Conservation (phyloP, 768 basidiomycete species). For the Calocybe cyanea region DNA sequence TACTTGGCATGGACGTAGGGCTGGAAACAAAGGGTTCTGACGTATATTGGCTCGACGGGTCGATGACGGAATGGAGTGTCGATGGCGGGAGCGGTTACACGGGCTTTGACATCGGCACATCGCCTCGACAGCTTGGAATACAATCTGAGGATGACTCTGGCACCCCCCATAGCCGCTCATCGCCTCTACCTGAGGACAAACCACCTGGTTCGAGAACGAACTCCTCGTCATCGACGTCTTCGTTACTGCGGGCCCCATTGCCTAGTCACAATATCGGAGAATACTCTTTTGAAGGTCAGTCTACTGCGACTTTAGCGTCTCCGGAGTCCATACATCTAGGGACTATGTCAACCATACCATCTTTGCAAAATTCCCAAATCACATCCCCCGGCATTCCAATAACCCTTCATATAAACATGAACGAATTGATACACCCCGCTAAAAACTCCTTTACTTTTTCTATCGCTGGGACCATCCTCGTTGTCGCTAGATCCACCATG, state of each 20-base stretch:
- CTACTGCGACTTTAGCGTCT: conserved; percentile 30
- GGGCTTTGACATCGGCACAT: conserved; percentile 58
- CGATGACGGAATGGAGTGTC: conserved; percentile 54
- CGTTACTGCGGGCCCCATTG: conserved; percentile 72
- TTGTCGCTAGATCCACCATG: conserved; percentile 41
- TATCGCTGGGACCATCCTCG: conserved; percentile 60
- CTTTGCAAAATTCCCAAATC: conserved; percentile 30
- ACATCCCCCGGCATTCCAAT: conserved; percentile 57
- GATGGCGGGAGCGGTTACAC: conserved; percentile 65
- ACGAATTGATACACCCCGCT: conserved; percentile 62
- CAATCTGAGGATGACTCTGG: conserved; percentile 46
- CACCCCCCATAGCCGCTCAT: conserved; percentile 18
- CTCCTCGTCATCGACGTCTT: conserved; percentile 48
- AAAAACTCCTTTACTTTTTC: conserved; percentile 65
- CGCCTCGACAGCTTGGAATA: conserved; percentile 21
- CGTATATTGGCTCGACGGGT: conserved; percentile 58
- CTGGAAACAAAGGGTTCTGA: conserved; percentile 68
- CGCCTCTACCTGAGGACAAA: conserved; percentile 17
- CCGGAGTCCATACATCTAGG: conserved; percentile 30
- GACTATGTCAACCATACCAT: conserved; percentile 46
- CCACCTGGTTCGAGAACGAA: conserved; percentile 27
- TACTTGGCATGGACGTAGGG: conserved; percentile 73
- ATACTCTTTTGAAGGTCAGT: conserved; percentile 74
- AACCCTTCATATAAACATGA: conserved; percentile 77
- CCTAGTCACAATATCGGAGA: conserved; percentile 62